Percentiles rank a stretch among this genome's conserved stretches.
Evolutionary conservation across 2,329 filamentous ascomycete genomes (phyloP).

Genomic region (Sarocladium brachiariae): DNA sequence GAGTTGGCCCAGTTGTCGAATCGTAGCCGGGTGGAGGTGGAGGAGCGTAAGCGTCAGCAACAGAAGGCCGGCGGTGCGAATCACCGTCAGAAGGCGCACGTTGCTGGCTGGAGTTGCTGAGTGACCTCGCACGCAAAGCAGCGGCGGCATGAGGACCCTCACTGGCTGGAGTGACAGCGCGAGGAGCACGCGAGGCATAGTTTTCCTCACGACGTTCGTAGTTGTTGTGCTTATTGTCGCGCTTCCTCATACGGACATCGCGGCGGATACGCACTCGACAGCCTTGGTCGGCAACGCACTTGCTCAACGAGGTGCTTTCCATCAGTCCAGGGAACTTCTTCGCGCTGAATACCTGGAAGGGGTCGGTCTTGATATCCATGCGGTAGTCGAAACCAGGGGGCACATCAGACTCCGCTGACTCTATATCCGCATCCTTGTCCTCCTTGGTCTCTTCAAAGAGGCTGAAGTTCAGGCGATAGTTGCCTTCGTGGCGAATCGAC

Average conservation of each 20-base stretch:
- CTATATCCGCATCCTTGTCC: conserved; percentile 65
- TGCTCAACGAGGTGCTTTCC: conserved; percentile 82
- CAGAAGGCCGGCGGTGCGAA: conserved; percentile 39
- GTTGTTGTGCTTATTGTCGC: conserved; percentile 56
- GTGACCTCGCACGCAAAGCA: conserved; percentile 46
- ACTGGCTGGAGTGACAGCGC: conserved; percentile 27
- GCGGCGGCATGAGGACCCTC: conserved; percentile 24
- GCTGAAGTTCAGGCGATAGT: conserved; percentile 85
- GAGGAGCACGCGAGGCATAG: conserved; percentile 31
- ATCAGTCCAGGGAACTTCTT: conserved; percentile 97
- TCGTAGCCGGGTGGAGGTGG: conserved; percentile 25
- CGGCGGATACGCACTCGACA: conserved; percentile 93
- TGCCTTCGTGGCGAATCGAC: conserved; percentile 90
- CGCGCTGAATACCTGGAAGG: conserved; percentile 87
- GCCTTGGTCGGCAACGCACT: conserved; percentile 90
- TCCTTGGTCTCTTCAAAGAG: conserved; percentile 93
- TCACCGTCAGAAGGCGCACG: conserved; percentile 34
- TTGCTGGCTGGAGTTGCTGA: conserved; percentile 51
- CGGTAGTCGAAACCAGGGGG: conserved; percentile 63
- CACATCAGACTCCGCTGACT: conserved; percentile 39
- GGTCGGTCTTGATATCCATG: conserved; percentile 71
- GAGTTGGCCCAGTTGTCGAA: conserved; percentile 15
- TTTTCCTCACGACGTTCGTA: conserved; percentile 58
- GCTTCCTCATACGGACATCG: conserved; percentile 85
- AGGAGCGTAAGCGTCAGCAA: conserved; percentile 35